Base-by-base conservation (phyloP, 2,329 filamentous ascomycete species). In the Periconia macrospinosa region DNA sequence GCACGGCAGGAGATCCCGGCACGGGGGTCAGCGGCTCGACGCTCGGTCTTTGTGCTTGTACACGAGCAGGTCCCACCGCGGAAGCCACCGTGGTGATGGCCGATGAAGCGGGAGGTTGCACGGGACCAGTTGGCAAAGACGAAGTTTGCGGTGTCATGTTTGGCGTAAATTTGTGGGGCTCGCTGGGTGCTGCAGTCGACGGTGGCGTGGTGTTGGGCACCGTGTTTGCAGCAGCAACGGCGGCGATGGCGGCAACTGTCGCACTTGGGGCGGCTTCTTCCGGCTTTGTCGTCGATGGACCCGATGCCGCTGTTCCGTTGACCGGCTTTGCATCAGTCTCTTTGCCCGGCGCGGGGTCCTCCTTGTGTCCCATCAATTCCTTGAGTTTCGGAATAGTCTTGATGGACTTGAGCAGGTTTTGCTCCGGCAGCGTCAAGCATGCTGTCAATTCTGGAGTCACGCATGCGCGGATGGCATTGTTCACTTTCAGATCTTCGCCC, bases 11-110 rank as follows among this genome's bases (percentile, higher is more conserved):
- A 10, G 69, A 71, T 9, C 70, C 69, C 20, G 70, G 69, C 3
- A 72, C 65, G 3, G 70, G 70, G 23, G 70, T 73, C 1, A 73
- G 61, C 2, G 70, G 70, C 56, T 73, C 70, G 2, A 73, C 70
- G 44, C 69, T 73, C 3, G 70, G 70, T 14, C 70, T 56, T 41
- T 65, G 62, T 18, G 63, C 58, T 30, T 65, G 46, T 1, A 59
- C 54, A 30, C 60, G 50, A 14, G 55, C 50, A 5, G 56, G 44
- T 17, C 49, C 51, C 30, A 56, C 20, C 15, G 46, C 40, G 19
- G 57, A 52, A 15, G 54, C 54, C 13, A 37, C 15, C 11, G 11
- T 37, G 33, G 33, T 37, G 33, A 13, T 37, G 33, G 15, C 11
- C 3, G 33, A 14, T 37, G 33, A 6, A 37, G 33, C 33, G 33